These are phyloP conservation scores for Aspergillus floridensis DNA, from an alignment of 2,329 filamentous ascomycete genomes.

Conservation along the genomic window DNA sequence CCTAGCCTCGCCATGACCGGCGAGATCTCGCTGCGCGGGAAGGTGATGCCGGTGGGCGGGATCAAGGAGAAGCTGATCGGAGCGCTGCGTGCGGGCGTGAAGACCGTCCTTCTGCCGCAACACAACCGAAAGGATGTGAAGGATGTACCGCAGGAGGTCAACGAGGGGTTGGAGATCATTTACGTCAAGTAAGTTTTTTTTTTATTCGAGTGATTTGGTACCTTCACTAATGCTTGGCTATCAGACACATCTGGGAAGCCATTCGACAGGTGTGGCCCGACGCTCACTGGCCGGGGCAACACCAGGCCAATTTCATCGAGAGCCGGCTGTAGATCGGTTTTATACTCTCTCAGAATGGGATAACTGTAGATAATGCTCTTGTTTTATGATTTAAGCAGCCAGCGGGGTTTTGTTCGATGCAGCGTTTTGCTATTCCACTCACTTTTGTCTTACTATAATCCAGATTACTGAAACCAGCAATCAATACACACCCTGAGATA, in stretches of 20 bases:
- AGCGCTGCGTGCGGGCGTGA: slow-evolving; percentile 86
- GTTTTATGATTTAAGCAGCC: background rate
- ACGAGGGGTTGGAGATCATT: slow-evolving; percentile 79
- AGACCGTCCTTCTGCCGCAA: slow-evolving; percentile 83
- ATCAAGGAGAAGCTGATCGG: slow-evolving; percentile 99
- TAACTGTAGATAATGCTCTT: background rate
- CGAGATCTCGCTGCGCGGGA: slow-evolving; percentile 75
- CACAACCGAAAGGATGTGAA: slow-evolving; percentile 90
- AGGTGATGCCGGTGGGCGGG: slow-evolving; percentile 89
- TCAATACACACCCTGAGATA: too few relatives aligned
- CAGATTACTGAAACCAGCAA: too few relatives aligned
- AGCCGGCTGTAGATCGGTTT: slow-evolving; percentile 63
- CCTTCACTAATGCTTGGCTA: background rate
- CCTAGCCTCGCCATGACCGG: slow-evolving; percentile 94
- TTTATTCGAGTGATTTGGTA: background rate
- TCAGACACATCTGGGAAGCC: slow-evolving; percentile 89
- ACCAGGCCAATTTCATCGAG: slow-evolving; percentile 68
- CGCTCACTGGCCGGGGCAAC: slow-evolving; percentile 74
- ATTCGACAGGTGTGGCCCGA: slow-evolving; percentile 91
- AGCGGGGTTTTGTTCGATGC: background rate
- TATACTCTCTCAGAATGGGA: too few relatives aligned
- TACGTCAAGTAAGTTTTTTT: slow-evolving; percentile 70
- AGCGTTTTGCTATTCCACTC: slow-evolving; percentile 9
- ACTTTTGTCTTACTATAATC: background rate
- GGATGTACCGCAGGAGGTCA: slow-evolving; percentile 87